Conservation (phyloP, 202 grass and related monocot species). For the Cymbopogon flexuosus region DNA sequence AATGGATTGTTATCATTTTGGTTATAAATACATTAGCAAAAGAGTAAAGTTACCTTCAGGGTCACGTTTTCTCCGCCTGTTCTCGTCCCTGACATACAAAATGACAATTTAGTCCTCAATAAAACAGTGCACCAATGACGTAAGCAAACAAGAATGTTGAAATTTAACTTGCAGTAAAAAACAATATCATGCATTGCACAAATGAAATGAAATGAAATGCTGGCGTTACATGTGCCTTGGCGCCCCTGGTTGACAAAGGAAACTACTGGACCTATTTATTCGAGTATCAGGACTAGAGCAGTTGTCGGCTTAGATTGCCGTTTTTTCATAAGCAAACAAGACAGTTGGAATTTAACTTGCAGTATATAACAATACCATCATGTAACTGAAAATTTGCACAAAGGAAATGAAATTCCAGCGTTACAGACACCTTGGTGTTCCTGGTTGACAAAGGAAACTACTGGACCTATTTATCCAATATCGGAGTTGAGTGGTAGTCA, state of each 20-base stretch:
- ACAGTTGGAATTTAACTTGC: constrained; percentile 5
- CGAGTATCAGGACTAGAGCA: neutral
- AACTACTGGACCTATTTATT: neutral
- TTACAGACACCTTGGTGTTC: neutral
- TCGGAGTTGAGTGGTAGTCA: neutral
- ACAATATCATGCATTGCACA: constrained; percentile 6
- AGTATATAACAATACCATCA: neutral
- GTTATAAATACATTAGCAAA: constrained; percentile 10
- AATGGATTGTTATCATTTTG: neutral
- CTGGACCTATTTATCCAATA: neutral
- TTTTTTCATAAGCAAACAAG: neutral
- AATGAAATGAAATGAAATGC: neutral
- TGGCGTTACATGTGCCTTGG: neutral
- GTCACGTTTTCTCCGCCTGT: constrained; percentile 32
- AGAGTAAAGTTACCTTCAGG: constrained; percentile 59
- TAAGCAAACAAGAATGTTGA: constrained; percentile 7
- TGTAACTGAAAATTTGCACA: neutral
- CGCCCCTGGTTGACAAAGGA: neutral
- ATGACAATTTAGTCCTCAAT: constrained; percentile 11
- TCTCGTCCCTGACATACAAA: constrained; percentile 43
- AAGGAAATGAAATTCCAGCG: neutral
- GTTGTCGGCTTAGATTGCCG: neutral
- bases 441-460: neutral
- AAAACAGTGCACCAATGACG: neutral
- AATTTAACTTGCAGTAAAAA: constrained; percentile 20